Percentiles rank a stretch among this genome's conserved stretches.
Evolutionary conservation across 306 rosid species (phyloP).

Genomic region (Abrus pulchellus): DNA sequence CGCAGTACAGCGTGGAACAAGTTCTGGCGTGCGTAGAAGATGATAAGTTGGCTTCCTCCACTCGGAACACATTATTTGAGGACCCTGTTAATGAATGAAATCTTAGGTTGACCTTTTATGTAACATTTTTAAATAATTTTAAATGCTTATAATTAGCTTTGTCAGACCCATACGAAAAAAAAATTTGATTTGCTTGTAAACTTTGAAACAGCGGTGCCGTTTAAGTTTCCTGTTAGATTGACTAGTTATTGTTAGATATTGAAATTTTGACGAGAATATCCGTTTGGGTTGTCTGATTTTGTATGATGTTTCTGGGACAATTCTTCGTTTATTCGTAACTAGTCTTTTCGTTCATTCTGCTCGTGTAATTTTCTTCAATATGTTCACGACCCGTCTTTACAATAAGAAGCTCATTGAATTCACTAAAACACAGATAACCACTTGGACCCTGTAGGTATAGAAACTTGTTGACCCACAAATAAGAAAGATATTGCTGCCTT

Average conservation of each 20-base stretch:
- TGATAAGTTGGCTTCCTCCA: constrained; percentile 48
- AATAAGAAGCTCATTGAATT: too few species aligned
- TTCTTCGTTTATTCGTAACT: too few species aligned
- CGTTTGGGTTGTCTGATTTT: constrained; percentile 28
- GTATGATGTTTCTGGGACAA: neutral
- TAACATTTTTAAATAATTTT: constrained; percentile 40
- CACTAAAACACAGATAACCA: too few species aligned
- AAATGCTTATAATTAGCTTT: constrained; percentile 39
- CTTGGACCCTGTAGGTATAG: too few species aligned
- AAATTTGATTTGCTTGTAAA: constrained; percentile 28
- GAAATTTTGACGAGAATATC: constrained; percentile 43
- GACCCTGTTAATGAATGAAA: constrained; percentile 31
- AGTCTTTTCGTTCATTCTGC: too few species aligned
- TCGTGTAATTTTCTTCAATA: neutral
- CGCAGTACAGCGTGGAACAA: constrained; percentile 74
- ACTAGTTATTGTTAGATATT: constrained; percentile 40
- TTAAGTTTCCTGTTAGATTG: constrained; percentile 35
- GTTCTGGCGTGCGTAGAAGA: constrained; percentile 76
- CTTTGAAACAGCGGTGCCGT: constrained; percentile 5
- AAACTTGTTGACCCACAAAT: neutral
- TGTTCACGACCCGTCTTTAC: neutral
- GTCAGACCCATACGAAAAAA: constrained; percentile 1
- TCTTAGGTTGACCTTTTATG: constrained; percentile 43
- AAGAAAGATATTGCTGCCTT: neutral
- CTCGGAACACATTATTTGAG: constrained; percentile 31